Evolutionary conservation across 192 early-diverging fungal species (phyloP).

Genomic region (Linnemannia zychae): DNA sequence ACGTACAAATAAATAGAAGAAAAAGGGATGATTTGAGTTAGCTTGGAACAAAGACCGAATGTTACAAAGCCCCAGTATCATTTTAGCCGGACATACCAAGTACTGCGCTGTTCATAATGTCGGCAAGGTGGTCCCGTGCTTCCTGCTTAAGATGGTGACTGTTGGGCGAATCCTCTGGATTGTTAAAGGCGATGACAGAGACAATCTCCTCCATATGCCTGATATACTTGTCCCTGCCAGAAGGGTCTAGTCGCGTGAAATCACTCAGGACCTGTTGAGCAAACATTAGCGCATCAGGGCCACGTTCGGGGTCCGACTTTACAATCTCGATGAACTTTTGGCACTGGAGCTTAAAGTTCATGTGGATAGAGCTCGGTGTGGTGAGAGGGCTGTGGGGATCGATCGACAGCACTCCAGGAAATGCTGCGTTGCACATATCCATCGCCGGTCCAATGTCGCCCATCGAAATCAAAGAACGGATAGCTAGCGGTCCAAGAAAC

Average conservation of each 20-base stretch:
- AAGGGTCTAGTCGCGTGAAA: constrained; percentile 51
- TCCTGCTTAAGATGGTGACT: constrained; percentile 64
- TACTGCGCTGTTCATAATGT: constrained; percentile 72
- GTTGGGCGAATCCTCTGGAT: constrained; percentile 71
- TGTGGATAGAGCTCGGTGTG: constrained; percentile 59
- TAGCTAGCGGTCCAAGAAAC: constrained; percentile 45
- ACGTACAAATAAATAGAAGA: neutral
- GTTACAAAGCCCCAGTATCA: no score
- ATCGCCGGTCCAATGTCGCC: constrained; percentile 57
- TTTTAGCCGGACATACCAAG: constrained; percentile 64
- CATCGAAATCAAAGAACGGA: constrained; percentile 62
- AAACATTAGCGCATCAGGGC: constrained; percentile 69
- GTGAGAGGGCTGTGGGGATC: constrained; percentile 46
- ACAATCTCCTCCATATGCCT: constrained; percentile 63
- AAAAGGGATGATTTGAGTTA: neutral
- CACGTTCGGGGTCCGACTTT: constrained; percentile 43
- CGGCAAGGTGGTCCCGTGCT: constrained; percentile 70
- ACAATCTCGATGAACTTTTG: constrained; percentile 77
- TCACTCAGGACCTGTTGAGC: constrained; percentile 67
- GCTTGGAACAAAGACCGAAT: neutral
- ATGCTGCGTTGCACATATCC: constrained; percentile 52
- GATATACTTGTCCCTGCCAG: constrained; percentile 56
- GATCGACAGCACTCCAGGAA: constrained; percentile 52
- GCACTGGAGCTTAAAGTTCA: constrained; percentile 72
- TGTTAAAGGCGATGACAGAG: constrained; percentile 71